Conservation (phyloP, 352 stramenopile species). For the Phytophthora aleatoria region DNA sequence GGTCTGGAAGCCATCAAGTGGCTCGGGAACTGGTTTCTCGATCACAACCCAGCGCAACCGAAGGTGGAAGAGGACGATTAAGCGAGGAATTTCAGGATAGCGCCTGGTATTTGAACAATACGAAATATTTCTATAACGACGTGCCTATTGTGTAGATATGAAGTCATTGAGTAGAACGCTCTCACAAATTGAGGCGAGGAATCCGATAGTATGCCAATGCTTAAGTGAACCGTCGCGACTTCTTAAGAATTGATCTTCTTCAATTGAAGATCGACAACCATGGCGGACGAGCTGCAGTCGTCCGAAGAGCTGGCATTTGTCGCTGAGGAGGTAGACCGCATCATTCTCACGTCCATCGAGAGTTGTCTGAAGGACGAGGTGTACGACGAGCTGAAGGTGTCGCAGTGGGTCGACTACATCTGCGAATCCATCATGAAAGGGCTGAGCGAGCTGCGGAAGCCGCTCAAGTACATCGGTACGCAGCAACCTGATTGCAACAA, state of each 20-base stretch:
- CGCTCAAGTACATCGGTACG: conserved; percentile 92
- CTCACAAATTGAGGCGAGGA: not conserved
- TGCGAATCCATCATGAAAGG: conserved; percentile 90
- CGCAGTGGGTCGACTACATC: conserved; percentile 91
- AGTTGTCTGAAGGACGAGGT: conserved; percentile 85
- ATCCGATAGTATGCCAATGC: not conserved
- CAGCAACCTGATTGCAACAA: not conserved
- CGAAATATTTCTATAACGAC: too few species aligned
- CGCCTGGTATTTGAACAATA: not conserved
- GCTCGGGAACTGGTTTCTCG: conserved; percentile 86
- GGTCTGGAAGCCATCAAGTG: conserved; percentile 79
- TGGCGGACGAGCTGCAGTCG: conserved; percentile 87
- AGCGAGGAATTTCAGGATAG: not conserved
- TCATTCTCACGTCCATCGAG: conserved; percentile 85
- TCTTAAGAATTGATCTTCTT: conserved; percentile 7
- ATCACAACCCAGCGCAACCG: conserved; percentile 88
- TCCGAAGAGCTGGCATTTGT: conserved; percentile 92
- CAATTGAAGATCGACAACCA: conserved; percentile 17
- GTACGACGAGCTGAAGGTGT: conserved; percentile 87
- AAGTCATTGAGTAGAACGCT: too few species aligned
- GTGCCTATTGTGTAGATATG: too few species aligned
- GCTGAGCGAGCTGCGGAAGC: conserved; percentile 88
- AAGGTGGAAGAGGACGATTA: conserved; percentile 56
- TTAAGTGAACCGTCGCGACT: conserved; percentile 39
- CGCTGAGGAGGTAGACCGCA: conserved; percentile 90